These are phyloP conservation scores for Cyclotella kingstonii DNA, from an alignment of 108 stramenopile genomes.

Conservation along the genomic window DNA sequence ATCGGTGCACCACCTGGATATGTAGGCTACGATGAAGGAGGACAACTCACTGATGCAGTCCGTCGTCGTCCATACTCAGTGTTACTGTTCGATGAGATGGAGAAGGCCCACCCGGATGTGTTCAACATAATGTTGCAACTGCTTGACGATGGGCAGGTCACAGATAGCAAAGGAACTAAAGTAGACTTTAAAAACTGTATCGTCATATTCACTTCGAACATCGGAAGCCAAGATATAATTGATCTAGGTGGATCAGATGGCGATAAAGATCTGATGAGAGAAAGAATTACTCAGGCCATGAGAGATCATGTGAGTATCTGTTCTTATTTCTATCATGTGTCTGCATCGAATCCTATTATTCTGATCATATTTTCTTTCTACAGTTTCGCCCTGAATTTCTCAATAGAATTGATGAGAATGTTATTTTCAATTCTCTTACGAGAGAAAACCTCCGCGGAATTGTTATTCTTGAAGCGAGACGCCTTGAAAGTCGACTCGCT, in stretches of 20 bases:
- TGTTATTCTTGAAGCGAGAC: slow-evolving; percentile 72
- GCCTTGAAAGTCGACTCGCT: slow-evolving; percentile 70
- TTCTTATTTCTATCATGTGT: slow-evolving; percentile 19
- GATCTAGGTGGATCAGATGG: slow-evolving; percentile 63
- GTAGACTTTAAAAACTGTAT: slow-evolving; percentile 97
- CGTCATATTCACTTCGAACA: slow-evolving; percentile 95
- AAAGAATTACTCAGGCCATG: slow-evolving; percentile 73
- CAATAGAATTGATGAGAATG: slow-evolving; percentile 95
- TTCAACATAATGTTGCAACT: slow-evolving; percentile 97
- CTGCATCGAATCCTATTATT: not conserved
- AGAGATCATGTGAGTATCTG: slow-evolving; percentile 43
- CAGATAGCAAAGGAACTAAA: slow-evolving; percentile 93
- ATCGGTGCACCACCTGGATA: slow-evolving; percentile 94
- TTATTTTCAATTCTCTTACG: slow-evolving; percentile 93
- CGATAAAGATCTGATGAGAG: slow-evolving; percentile 61
- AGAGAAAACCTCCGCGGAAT: slow-evolving; percentile 86
- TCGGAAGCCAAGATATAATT: slow-evolving; percentile 91
- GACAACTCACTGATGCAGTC: slow-evolving; percentile 98
- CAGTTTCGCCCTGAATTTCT: slow-evolving; percentile 97
- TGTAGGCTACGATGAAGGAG: slow-evolving; percentile 97
- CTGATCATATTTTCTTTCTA: not conserved
- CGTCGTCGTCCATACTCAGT: slow-evolving; percentile 96
- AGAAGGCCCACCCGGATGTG: slow-evolving; percentile 98
- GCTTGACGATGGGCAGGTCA: slow-evolving; percentile 97
- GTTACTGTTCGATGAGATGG: slow-evolving; percentile 97